Conservation (phyloP, 257 asterid genomes). For the Penstemon eatonii region DNA sequence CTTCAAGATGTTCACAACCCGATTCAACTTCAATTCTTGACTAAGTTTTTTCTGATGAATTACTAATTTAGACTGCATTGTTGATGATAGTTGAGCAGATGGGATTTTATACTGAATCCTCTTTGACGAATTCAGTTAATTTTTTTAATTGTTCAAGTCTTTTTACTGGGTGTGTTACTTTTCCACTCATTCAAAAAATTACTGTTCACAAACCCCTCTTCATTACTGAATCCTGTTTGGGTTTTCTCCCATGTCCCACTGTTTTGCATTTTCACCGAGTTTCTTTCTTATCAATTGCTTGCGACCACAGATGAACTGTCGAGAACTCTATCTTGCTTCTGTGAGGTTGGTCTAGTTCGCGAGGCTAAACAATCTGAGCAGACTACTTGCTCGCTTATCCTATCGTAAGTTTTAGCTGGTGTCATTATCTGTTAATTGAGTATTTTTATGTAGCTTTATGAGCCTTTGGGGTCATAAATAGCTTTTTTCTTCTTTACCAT, state of each 20-base stretch:
- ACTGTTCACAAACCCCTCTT: no score
- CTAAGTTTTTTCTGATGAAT: no score
- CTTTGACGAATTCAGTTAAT: no score
- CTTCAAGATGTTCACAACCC: no score
- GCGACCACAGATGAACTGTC: conserved; percentile 41
- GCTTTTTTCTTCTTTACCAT: neutral
- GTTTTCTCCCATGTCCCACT: neutral
- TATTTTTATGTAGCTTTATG: neutral
- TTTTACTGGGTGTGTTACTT: neutral
- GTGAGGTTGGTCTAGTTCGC: conserved; percentile 44
- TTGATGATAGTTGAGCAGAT: no score
- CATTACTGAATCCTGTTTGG: neutral
- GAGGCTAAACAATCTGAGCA: conserved; percentile 41
- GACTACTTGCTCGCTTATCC: conserved; percentile 34
- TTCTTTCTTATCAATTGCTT: neutral
- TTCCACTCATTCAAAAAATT: no score
- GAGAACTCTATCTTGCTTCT: conserved; percentile 33
- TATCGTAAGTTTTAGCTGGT: conserved; percentile 49
- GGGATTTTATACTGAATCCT: no score
- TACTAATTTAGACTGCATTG: no score
- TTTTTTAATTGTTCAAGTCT: no score
- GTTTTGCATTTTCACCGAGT: conserved; percentile 10
- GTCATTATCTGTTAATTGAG: conserved; percentile 1
- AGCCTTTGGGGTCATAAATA: conserved; percentile 13
- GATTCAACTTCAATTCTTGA: no score